A percentile compares a stretch with the other conserved stretches of the same genome.
phyloP scores from a whole-genome alignment of 306 rosid species.

The Quercus dentata region DNA sequence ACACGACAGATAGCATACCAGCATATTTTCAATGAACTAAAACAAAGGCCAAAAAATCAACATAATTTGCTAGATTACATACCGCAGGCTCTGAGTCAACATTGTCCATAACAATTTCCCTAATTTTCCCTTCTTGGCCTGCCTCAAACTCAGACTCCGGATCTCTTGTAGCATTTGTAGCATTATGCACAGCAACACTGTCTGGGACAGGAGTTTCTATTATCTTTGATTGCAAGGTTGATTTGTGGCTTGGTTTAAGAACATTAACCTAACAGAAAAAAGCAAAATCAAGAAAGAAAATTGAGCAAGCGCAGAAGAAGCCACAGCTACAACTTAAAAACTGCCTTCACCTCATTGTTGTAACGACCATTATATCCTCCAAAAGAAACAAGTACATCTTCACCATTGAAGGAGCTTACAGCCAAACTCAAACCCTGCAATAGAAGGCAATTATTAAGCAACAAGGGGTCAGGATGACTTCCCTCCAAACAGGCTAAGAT shows the following conservation, averaged over 20 bases:
- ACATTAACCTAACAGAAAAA: slow-evolving; percentile 59
- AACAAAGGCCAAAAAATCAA: slow-evolving; percentile 21
- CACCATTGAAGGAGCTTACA: slow-evolving; percentile 68
- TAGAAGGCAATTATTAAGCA: slow-evolving; percentile 20
- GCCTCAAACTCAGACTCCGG: slow-evolving; percentile 67
- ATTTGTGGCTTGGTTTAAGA: slow-evolving; percentile 94
- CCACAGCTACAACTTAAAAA: slow-evolving; percentile 4
- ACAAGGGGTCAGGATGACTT: slow-evolving; percentile 1
- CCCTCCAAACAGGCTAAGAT: background rate
- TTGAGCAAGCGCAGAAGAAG: slow-evolving; percentile 8
- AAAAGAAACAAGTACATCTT: slow-evolving; percentile 74
- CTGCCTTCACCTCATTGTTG: slow-evolving; percentile 69
- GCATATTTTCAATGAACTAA: background rate
- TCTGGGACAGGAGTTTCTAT: slow-evolving; percentile 54
- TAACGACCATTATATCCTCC: slow-evolving; percentile 95
- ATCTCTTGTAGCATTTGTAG: slow-evolving; percentile 70
- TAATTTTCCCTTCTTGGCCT: slow-evolving; percentile 71
- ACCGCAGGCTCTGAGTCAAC: slow-evolving; percentile 52
- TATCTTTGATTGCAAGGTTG: slow-evolving; percentile 73
- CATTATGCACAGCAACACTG: slow-evolving; percentile 64
- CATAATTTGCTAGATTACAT: slow-evolving; percentile 25
- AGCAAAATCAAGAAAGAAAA: slow-evolving; percentile 15
- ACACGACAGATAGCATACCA: background rate
- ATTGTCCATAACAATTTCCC: slow-evolving; percentile 76
- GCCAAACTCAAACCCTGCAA: slow-evolving; percentile 89